Base-by-base conservation (phyloP, 495 filamentous ascomycete species). In the Penicillium cataractarum region DNA sequence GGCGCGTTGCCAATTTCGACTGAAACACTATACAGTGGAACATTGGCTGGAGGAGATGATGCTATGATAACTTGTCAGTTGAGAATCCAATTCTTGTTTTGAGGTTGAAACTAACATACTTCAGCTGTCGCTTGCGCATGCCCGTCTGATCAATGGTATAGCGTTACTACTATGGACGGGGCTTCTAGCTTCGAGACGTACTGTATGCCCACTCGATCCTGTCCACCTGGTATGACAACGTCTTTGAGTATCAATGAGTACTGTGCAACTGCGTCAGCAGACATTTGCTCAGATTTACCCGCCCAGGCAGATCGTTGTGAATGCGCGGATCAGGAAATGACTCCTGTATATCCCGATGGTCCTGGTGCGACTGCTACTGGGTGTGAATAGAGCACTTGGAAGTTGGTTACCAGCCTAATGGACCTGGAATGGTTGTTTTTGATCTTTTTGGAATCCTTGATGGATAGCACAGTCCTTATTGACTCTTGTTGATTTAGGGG, bases 161-260 rank as follows among this genome's bases (percentile, higher is more conserved):
- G 69, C 55, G 64, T 63, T 59, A 59, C 65, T 3, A 26, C 58
- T 19, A 40, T 53, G 0, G 57, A 61, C 5, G 65, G 61, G 2
- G 27, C 26, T 0, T 62, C 61, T 8, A 33, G 31, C 13, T n/a
- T 65, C 5, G 62, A 72, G 4, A 70, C 57, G 2, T 74, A 66
- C 67, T 74, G 71, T 49, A 74, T 74, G 71, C 69, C 69, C 0
- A 37, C 66, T 33, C 48, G 42, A 31, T 65, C 40, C 13, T 72
- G 70, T 53, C 67, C 67, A 21, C 63, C 58, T 8, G 67, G 67
- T 12, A 70, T 70, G 67, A 67, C 58, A 8, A 70, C 59, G 3
- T 70, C 56, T 6, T 37, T 57, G 19, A 60, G 55, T 17, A 60
- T 33, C 9, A 58, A 70, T 55, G 29, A 26, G 17, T 65, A 62